Base-by-base conservation (phyloP, 352 stramenopile species). In the Pythium brachiatum region DNA sequence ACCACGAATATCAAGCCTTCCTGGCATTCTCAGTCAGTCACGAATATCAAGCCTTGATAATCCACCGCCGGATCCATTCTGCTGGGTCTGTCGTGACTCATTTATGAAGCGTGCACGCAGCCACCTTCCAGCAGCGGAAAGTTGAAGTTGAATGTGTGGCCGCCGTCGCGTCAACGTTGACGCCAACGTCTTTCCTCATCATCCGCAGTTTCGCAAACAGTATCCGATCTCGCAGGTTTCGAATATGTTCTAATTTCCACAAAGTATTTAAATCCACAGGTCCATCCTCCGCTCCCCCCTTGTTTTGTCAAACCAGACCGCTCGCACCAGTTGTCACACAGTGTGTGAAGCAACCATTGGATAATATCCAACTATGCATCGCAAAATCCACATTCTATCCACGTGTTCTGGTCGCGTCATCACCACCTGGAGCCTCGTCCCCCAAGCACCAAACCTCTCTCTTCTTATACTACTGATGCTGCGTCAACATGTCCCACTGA, bases 121-220 rank as follows among this genome's bases (percentile, higher is more conserved):
- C n/a, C n/a, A n/a, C n/a, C n/a, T n/a, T n/a, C n/a, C n/a, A n/a
- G n/a, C n/a, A n/a, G n/a, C n/a, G n/a, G n/a, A n/a, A n/a, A 44
- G 38, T 44, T 44, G 38, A 44, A 44, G 38, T 44, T 44, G 16
- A 44, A n/a, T n/a, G n/a, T n/a, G n/a, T n/a, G n/a, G n/a, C n/a
- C 38, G 38, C 38, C 38, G 32, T 68, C 48, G 64, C 56, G 56
- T 75, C 12, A 70, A 79, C 55, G 55, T 72, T 53, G 51, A 44
- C 36, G 62, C 38, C 8, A 39, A 51, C 38, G 32, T 59, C 34
- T 18, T 59, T 20, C 7, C 32, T 31, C 31, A 60, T 36, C 3
- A 50, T 18, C 46, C 7, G 15, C 8, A n/a, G 26, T 21, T 66
- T 60, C 51, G 51, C 43, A 56, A 66, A 51, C 60, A 56, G 7